Conservation (phyloP, 2,329 filamentous ascomycete species). For the Cercospora citrullina region DNA sequence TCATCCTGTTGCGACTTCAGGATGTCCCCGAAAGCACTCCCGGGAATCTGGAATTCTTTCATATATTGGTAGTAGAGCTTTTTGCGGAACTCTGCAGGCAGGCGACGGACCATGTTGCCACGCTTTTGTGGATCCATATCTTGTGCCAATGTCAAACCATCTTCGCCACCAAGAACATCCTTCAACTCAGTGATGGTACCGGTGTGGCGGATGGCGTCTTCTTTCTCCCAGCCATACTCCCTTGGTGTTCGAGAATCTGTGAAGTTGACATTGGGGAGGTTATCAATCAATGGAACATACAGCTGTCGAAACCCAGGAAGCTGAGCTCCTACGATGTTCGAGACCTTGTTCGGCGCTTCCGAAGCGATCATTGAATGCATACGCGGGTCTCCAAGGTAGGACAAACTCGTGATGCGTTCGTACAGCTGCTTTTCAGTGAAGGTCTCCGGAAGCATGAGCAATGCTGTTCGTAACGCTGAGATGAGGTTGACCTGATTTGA, state of each 20-base stretch:
- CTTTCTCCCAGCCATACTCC: slow-evolving; percentile 43
- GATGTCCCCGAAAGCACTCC: slow-evolving; percentile 80
- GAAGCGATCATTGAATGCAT: slow-evolving; percentile 69
- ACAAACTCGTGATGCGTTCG: slow-evolving; percentile 85
- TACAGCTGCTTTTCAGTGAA: slow-evolving; percentile 91
- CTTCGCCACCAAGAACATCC: slow-evolving; percentile 51
- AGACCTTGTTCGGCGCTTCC: slow-evolving; percentile 88
- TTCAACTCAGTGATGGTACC: slow-evolving; percentile 57
- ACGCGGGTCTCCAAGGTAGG: slow-evolving; percentile 93
- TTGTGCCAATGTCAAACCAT: slow-evolving; percentile 71
- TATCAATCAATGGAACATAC: slow-evolving; percentile 85
- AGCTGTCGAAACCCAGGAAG: slow-evolving; percentile 87
- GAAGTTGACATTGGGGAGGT: slow-evolving; percentile 84
- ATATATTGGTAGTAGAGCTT: slow-evolving; percentile 96
- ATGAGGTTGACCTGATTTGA: slow-evolving; percentile 96
- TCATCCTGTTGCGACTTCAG: slow-evolving; percentile 73
- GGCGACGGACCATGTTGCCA: slow-evolving; percentile 91
- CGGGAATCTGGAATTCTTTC: slow-evolving; percentile 81
- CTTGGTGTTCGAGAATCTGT: slow-evolving; percentile 60
- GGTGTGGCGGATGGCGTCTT: slow-evolving; percentile 41
- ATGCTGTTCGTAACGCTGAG: slow-evolving; percentile 83
- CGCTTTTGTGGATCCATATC: slow-evolving; percentile 91
- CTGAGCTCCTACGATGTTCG: slow-evolving; percentile 91
- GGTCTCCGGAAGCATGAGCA: slow-evolving; percentile 76
- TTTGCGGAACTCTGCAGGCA: slow-evolving; percentile 82